Evolutionary conservation across 2,329 filamentous ascomycete species (phyloP).

Genomic region (Drechslera avenae): DNA sequence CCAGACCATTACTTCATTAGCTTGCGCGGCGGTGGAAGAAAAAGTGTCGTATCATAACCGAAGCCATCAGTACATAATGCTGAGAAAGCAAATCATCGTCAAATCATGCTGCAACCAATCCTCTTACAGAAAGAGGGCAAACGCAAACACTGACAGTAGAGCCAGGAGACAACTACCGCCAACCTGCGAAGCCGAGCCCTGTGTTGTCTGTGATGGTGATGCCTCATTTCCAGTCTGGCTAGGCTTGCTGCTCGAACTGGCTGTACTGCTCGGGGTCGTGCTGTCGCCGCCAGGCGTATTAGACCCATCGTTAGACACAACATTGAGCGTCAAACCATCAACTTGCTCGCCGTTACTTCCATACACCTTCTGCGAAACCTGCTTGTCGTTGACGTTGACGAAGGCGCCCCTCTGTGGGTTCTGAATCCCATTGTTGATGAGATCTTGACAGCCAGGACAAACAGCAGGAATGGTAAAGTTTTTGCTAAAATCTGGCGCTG

Average conservation of each 20-base stretch:
- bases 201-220: slow-evolving; percentile 22
- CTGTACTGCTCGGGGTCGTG: slow-evolving; percentile 23
- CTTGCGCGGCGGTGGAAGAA: neutral
- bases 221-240: slow-evolving; percentile 18
- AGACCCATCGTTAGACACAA: slow-evolving; percentile 57
- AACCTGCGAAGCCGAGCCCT: slow-evolving; percentile 17
- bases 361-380: slow-evolving; percentile 63
- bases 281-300: slow-evolving; percentile 59
- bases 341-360: slow-evolving; percentile 63
- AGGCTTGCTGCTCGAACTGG: neutral
- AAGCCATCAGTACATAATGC: neutral
- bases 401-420: slow-evolving; percentile 64
- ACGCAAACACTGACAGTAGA: slow-evolving; percentile 4
- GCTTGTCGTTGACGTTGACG: slow-evolving; percentile 62
- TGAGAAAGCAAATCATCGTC: neutral
- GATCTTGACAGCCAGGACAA: slow-evolving; percentile 69
- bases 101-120: neutral
- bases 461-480: slow-evolving; percentile 79
- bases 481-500: slow-evolving; percentile 67
- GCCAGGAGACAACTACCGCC: neutral
- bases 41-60: neutral
- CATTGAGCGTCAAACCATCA: slow-evolving; percentile 64
- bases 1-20: neutral
- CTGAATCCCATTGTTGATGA: slow-evolving; percentile 78
- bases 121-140: slow-evolving; percentile 5